These are phyloP conservation scores for Rutstroemia sp. DNA, from an alignment of 2,329 filamentous ascomycete genomes.

Conservation along the genomic window DNA sequence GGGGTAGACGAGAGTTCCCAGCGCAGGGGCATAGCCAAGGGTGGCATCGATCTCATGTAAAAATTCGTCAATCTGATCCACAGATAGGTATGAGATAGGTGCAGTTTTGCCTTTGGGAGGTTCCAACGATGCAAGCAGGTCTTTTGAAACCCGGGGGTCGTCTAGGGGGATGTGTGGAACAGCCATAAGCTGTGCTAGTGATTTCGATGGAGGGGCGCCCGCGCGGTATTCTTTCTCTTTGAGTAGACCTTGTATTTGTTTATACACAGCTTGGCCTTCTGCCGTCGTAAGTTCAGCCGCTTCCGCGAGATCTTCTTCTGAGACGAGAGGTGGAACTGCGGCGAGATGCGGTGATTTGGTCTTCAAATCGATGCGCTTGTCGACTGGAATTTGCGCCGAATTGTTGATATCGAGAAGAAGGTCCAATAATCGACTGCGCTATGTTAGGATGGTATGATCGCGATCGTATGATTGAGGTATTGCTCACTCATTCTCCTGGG, in stretches of 20 bases:
- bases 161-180: constrained; percentile 21
- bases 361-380: constrained; percentile 67
- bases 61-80: constrained; percentile 68
- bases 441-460: not conserved
- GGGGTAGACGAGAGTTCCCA: constrained; percentile 31
- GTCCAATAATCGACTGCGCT: constrained; percentile 72
- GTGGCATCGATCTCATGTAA: constrained; percentile 48
- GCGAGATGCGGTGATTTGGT: constrained; percentile 20
- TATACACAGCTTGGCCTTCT: constrained; percentile 22
- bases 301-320: constrained; percentile 20
- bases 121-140: constrained; percentile 31
- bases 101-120: constrained; percentile 42
- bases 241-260: constrained; percentile 22
- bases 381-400: constrained; percentile 65
- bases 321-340: constrained; percentile 21
- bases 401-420: constrained; percentile 86
- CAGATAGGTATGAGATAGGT: constrained; percentile 59
- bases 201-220: constrained; percentile 19
- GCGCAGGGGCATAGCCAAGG: constrained; percentile 27
- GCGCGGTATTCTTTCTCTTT: constrained; percentile 18
- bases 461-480: constrained; percentile 6
- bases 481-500: constrained; percentile 84
- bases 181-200: constrained; percentile 24
- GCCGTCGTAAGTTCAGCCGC: constrained; percentile 20
- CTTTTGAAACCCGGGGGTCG: constrained; percentile 24